Evolutionary conservation across 2,329 filamentous ascomycete genomes (phyloP), one percentile per base, ranked within the genome.

Genomic region (Xylaria sp.): DNA sequence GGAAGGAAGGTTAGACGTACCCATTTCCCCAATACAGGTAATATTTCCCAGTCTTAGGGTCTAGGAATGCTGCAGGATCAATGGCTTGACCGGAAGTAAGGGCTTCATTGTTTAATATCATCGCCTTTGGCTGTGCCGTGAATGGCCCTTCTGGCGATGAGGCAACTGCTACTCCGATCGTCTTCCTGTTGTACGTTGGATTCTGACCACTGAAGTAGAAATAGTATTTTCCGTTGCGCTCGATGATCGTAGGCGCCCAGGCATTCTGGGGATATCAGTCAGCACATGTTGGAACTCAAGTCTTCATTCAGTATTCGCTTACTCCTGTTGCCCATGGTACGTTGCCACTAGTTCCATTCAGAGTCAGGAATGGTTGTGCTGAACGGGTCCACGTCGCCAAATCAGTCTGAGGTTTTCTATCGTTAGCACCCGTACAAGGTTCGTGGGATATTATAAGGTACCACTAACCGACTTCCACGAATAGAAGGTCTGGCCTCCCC

Each of bases 161-260:
- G 1, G 84, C 81, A 0, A 87, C 83, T 0, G 89, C 89, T 0
- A 89, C 89, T 3, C 89, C 89, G 40, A 91, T 88, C 3, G 86
- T 88, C 63, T 89, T 84, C 70, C 86, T 81, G 67, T 88, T 82
- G 38, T 85, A 79, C 0, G 86, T 86, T 0, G 88, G 87, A 49
- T 83, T 83, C 17, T 85, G 77, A 0, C 84, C 84, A 44, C 80
- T 84, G 77, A 90, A 90, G 78, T 89, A 90, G 33, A 91, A 86
- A 73, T 89, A 90, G 78, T 87, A 91, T 78, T 88, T 89, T 0
- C 87, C 87, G 66, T 87, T 81, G 59, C 86, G 87, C 58, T 81
- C 79, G 1, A 87, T 87, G 2, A 89, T 89, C 60, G 89, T 88
- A 0, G 89, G 89, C 0, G 89, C 89, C 89, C 89, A 91, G 3